Percentiles rank a stretch among this genome's conserved stretches.
phyloP scores from a whole-genome alignment of 768 basidiomycete genomes.

The Mycena chlorophos region DNA sequence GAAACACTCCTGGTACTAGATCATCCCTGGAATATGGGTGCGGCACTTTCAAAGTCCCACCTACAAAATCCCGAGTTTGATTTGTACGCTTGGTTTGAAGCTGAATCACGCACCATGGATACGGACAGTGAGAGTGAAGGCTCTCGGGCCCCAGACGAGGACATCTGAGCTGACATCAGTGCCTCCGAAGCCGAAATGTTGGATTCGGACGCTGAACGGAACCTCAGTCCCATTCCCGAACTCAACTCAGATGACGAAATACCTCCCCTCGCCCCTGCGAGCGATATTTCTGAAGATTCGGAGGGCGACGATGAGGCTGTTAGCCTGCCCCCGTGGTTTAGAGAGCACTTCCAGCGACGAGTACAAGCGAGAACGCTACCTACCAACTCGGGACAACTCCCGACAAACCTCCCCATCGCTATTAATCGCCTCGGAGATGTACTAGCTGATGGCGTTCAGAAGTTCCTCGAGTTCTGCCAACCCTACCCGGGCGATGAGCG shows the following conservation, averaged over 20 bases:
- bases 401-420: neutral
- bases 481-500: conserved; percentile 5
- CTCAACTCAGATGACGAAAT: no score
- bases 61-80: neutral
- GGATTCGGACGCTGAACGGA: no score
- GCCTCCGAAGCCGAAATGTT: no score
- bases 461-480: conserved; percentile 7
- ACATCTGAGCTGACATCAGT: neutral
- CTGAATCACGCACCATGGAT: neutral
- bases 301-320: no score
- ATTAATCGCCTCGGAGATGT: conserved; percentile 4
- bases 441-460: neutral
- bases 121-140: neutral
- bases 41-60: neutral
- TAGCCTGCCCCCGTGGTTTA: no score
- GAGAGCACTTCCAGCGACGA: no score
- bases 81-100: neutral
- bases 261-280: no score
- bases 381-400: no score
- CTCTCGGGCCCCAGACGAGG: neutral
- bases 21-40: neutral
- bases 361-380: no score
- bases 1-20: neutral
- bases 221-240: no score
- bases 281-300: no score